Evolutionary conservation across 495 filamentous ascomycete species (phyloP).

Genomic region (Entonaema liquescens): DNA sequence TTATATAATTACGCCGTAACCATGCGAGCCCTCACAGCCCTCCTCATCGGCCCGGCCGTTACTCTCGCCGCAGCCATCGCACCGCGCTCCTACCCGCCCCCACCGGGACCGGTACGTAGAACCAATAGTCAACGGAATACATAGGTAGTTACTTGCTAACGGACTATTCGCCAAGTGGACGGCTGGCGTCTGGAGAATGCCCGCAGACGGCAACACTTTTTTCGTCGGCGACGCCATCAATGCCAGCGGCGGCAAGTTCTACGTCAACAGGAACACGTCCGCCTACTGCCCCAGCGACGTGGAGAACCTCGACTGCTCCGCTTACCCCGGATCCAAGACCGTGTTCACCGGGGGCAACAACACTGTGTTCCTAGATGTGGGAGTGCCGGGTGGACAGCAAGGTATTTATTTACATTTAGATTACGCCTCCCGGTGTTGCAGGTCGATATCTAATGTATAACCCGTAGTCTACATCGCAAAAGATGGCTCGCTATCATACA

Average conservation of each 20-base stretch:
- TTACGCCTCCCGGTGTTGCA: too few relatives aligned
- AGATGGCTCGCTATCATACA: conserved; percentile 42
- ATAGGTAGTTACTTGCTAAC: background rate
- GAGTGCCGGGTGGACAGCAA: conserved; percentile 44
- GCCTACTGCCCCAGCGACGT: conserved; percentile 39
- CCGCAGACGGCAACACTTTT: conserved; percentile 1
- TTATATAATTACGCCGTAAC: background rate
- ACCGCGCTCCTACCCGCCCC: conserved; percentile 6
- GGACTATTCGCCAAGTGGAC: conserved; percentile 17
- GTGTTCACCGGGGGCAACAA: conserved; percentile 34
- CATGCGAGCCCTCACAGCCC: conserved; percentile 23
- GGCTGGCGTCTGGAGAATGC: conserved; percentile 36
- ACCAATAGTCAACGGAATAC: too few relatives aligned
- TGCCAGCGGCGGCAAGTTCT: conserved; percentile 45
- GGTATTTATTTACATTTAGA: conserved; percentile 4
- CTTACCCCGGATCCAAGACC: conserved; percentile 32
- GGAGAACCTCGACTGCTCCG: conserved; percentile 32
- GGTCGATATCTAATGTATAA: background rate
- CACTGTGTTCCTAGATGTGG: conserved; percentile 34
- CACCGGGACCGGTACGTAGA: conserved; percentile 10
- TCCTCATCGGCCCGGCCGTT: conserved; percentile 16
- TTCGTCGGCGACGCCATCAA: conserved; percentile 34
- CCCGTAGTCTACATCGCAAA: conserved; percentile 37
- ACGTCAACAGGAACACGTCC: conserved; percentile 31
- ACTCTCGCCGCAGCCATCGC: conserved; percentile 22